phyloP scores from a whole-genome alignment of 306 rosid species.

The Lagenaria siceraria region DNA sequence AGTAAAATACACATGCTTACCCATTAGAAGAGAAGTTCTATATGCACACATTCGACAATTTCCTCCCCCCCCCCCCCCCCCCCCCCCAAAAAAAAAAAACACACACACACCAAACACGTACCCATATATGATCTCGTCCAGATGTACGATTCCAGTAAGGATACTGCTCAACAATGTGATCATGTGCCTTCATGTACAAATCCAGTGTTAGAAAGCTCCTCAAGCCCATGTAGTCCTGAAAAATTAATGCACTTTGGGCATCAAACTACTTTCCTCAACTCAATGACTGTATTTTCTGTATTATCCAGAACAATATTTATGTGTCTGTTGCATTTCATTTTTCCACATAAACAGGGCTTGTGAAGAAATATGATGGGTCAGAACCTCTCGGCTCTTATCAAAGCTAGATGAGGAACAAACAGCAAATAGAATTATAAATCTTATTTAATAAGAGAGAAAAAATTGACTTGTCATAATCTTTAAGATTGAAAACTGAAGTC shows the following conservation, averaged over 20 bases:
- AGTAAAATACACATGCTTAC: constrained; percentile 18
- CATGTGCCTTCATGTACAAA: constrained; percentile 56
- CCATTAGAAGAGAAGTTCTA: background rate
- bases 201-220: constrained; percentile 94
- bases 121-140: constrained; percentile 98
- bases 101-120: constrained; percentile 16
- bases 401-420: background rate
- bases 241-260: constrained; percentile 5
- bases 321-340: background rate
- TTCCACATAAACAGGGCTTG: background rate
- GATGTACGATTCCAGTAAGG: constrained; percentile 82
- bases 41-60: background rate
- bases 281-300: background rate
- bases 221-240: constrained; percentile 72
- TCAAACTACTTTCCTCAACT: background rate
- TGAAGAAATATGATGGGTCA: background rate
- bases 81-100: background rate
- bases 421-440: background rate
- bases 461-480: background rate
- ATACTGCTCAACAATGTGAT: constrained; percentile 61
- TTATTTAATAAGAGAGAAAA: background rate
- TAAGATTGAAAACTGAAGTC: background rate
- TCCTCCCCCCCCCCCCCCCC: background rate
- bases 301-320: background rate
- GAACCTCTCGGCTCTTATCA: background rate